Conservation (phyloP, 176 grass and related monocot genomes). For the Paspalum vaginatum region DNA sequence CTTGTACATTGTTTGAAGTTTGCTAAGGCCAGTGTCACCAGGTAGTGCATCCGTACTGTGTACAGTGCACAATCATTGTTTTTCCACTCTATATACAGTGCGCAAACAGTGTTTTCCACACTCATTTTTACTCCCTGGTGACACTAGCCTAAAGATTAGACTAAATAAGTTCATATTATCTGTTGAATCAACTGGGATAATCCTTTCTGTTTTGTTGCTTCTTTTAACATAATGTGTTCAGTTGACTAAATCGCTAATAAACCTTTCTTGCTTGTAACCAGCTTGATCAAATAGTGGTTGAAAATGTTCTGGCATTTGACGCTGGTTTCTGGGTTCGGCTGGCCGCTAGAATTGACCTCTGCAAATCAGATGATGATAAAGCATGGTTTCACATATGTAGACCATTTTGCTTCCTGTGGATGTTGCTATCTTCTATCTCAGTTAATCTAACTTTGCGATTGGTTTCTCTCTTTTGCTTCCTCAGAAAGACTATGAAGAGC, state of each 20-base stretch:
- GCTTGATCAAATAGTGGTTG: constrained; percentile 94
- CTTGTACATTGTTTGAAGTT: neutral
- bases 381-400: constrained; percentile 62
- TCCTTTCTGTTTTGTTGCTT: neutral
- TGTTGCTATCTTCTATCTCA: neutral
- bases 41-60: too few relatives aligned
- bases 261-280: constrained; percentile 47
- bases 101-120: too few relatives aligned
- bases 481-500: constrained; percentile 94
- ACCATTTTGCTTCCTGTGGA: constrained; percentile 17
- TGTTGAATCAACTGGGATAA: neutral
- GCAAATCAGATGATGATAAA: constrained; percentile 98
- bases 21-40: neutral
- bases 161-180: constrained; percentile 18
- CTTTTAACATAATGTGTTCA: neutral
- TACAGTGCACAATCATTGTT: too few relatives aligned
- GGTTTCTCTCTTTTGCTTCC: neutral
- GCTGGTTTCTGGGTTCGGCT: constrained; percentile 86
- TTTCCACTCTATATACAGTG: too few relatives aligned
- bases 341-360: constrained; percentile 76
- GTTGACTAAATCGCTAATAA: constrained; percentile 37
- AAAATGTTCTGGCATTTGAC: constrained; percentile 86
- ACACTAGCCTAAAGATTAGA: too few relatives aligned
- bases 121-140: too few relatives aligned
- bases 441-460: constrained; percentile 21